Evolutionary conservation across 495 filamentous ascomycete species (phyloP), one percentile per base, ranked within the genome.

Genomic region (Cudoniella acicularis): DNA sequence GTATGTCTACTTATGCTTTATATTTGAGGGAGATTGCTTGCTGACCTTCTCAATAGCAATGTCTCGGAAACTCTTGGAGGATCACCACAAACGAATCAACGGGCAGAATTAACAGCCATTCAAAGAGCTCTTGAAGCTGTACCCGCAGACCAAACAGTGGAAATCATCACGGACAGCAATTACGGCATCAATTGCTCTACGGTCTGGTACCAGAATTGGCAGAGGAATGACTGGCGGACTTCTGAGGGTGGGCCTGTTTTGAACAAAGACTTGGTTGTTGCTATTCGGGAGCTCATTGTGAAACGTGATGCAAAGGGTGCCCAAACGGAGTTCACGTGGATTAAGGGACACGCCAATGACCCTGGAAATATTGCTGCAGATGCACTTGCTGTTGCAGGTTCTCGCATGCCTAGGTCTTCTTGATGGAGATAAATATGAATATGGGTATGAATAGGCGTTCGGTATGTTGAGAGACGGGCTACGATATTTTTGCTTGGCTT

Each of bases 111-210:
- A 53, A 92, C 90, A 2, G 94, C 92, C 0, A 87, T 97, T 59
- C 75, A 88, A 3, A 87, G 93, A 51, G 90, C 91, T 6, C 79
- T 98, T 22, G 84, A 97, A 65, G 83, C 85, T 23, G 81, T 89
- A 1, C 86, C 88, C 6, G 75, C 60, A 17, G 36, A 45, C 3
- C 79, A 56, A 78, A 75, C 83, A 50, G 76, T 91, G 13, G 78
- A 81, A 30, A 90, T 98, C 63, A 80, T 87, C 65, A 88, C 87
- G 16, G 94, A 97, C 72, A 91, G 86, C 67, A 83, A 84, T 57
- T 98, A 98, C 72, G 78, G 88, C 10, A 96, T 97, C 70, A 82
- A 91, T 59, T 97, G 93, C 67, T 83, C 89, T n/a, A 96, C 88
- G 0, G 79, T 83, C 22, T 98, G 94, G 94, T 90, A 83, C 65